A percentile compares a stretch with the other conserved stretches of the same genome.
These are phyloP conservation scores for Mycena maculata DNA, from an alignment of 768 basidiomycete species.

Conservation along the genomic window DNA sequence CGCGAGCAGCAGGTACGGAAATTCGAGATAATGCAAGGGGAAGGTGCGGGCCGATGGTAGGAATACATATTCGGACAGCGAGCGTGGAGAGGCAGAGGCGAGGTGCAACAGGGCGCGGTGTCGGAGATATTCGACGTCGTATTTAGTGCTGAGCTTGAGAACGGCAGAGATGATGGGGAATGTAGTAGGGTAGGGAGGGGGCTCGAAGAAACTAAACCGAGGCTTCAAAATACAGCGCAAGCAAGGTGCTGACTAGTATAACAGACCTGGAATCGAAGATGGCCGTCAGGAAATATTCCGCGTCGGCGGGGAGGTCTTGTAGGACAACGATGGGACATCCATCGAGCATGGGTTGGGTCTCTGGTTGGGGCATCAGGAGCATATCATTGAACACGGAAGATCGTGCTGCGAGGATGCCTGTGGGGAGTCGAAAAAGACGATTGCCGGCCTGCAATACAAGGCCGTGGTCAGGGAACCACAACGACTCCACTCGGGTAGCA, in stretches of 20 bases:
- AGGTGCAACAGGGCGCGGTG: not conserved
- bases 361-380: not conserved
- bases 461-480: not conserved
- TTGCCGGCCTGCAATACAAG: not conserved
- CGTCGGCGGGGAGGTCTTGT: not conserved
- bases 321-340: not conserved
- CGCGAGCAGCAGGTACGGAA: too few species aligned
- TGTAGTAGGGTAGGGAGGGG: not conserved
- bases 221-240: not conserved
- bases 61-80: not conserved
- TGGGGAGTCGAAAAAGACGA: not conserved
- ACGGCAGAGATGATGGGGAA: not conserved
- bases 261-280: not conserved
- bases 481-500: not conserved
- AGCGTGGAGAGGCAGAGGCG: not conserved
- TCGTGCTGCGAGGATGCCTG: not conserved
- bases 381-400: not conserved
- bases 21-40: too few species aligned
- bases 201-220: not conserved
- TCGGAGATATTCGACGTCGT: not conserved
- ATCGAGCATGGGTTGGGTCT: not conserved
- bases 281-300: not conserved
- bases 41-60: too few species aligned
- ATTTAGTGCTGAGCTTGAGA: not conserved
- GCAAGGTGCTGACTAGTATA: too few species aligned